Percentiles rank a stretch among this genome's conserved stretches.
These are phyloP conservation scores for Pythium aphanidermatum DNA, from an alignment of 352 stramenopile genomes.

Conservation along the genomic window DNA sequence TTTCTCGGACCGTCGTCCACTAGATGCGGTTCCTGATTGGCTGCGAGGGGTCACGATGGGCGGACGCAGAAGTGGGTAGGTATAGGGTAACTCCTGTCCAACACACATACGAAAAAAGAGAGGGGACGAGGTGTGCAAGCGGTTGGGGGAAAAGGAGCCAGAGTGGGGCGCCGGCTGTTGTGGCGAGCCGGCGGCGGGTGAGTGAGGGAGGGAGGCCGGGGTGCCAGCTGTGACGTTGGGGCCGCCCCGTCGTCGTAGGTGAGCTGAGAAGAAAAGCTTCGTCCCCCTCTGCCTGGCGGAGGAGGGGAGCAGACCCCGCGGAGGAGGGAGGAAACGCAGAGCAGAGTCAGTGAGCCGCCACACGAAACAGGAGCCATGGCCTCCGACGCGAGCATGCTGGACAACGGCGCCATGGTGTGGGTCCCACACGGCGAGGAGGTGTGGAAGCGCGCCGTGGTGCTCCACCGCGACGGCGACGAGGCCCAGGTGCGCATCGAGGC, in stretches of 20 bases:
- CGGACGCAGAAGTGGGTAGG: too few species aligned
- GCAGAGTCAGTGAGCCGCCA: background rate
- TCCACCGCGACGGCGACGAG: conserved; percentile 39
- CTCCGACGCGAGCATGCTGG: conserved; percentile 39
- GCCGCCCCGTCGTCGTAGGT: background rate
- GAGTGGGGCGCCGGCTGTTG: background rate
- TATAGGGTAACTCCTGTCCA: too few species aligned
- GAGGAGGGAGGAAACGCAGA: conserved; percentile 6
- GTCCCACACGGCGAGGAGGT: conserved; percentile 69
- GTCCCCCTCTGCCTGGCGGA: background rate
- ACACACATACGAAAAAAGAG: too few species aligned
- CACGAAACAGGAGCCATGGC: conserved; percentile 10
- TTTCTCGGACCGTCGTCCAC: too few species aligned
- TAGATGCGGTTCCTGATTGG: too few species aligned
- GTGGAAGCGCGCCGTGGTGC: conserved; percentile 73
- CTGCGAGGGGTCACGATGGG: too few species aligned
- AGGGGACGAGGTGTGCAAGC: too few species aligned
- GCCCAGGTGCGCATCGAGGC: conserved; percentile 61
- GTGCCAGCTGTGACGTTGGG: too few species aligned
- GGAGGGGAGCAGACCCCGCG: background rate
- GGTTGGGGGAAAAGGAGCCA: too few species aligned
- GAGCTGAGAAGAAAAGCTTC: background rate
- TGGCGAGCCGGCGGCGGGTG: background rate
- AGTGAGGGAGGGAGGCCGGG: background rate
- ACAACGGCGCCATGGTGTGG: conserved; percentile 73